These are phyloP conservation scores for Leccinum pellstonianum DNA, from an alignment of 768 basidiomycete genomes.

Conservation along the genomic window DNA sequence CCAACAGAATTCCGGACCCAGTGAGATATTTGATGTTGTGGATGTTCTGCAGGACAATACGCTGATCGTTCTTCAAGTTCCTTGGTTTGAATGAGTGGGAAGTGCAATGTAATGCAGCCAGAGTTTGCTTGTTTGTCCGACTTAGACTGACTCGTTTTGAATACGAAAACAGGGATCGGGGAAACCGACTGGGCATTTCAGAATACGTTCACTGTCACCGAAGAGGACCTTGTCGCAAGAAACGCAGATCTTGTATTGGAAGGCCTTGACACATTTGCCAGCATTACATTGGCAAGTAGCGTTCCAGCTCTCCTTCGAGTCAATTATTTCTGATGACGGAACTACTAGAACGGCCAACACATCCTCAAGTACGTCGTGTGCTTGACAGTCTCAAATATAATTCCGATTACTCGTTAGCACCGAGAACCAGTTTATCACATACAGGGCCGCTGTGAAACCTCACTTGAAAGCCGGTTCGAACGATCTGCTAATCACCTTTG, in stretches of 20 bases:
- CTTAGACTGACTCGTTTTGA: not conserved
- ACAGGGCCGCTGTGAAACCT: slow-evolving; percentile 61
- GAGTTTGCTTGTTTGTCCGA: not conserved
- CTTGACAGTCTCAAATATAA: not conserved
- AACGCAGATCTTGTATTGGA: slow-evolving; percentile 83
- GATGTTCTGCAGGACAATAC: not conserved
- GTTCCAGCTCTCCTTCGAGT: not conserved
- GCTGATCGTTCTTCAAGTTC: slow-evolving; percentile 45
- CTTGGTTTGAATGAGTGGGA: slow-evolving; percentile 84
- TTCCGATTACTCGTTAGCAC: slow-evolving; percentile 41
- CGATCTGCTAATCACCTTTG: slow-evolving; percentile 67
- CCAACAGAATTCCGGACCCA: slow-evolving; percentile 78
- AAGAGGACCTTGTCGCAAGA: slow-evolving; percentile 42
- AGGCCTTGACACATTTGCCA: slow-evolving; percentile 87
- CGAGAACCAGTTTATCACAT: slow-evolving; percentile 81
- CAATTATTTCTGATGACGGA: slow-evolving; percentile 1
- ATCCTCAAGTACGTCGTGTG: slow-evolving; percentile 52
- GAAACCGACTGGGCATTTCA: slow-evolving; percentile 86
- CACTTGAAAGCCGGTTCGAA: slow-evolving; percentile 57
- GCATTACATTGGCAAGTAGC: slow-evolving; percentile 55
- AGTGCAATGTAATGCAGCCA: slow-evolving; percentile 68
- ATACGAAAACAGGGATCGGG: slow-evolving; percentile 68
- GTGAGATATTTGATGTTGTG: slow-evolving; percentile 42
- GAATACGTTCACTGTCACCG: slow-evolving; percentile 54
- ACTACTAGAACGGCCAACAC: slow-evolving; percentile 63